Conservation (phyloP, 192 early-diverging fungal genomes). For the Umbelopsis sp. region DNA sequence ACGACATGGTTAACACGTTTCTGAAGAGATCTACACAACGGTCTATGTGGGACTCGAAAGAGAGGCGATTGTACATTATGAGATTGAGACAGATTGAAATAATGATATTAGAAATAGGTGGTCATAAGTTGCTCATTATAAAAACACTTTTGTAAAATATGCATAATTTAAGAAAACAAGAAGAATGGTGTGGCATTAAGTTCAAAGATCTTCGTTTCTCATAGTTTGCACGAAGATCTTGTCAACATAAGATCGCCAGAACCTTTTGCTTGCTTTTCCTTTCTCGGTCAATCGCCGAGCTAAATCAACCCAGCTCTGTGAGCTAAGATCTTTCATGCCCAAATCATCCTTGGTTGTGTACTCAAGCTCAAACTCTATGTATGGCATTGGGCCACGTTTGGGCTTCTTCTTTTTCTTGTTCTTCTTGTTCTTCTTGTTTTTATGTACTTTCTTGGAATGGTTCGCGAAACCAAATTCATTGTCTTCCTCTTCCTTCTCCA, state of each 20-base stretch:
- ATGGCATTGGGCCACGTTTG: conserved; percentile 30
- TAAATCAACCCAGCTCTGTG: conserved; percentile 45
- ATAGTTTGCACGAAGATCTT: conserved; percentile 43
- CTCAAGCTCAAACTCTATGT: conserved; percentile 48
- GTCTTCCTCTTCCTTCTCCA: not conserved
- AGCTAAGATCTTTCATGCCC: conserved; percentile 50
- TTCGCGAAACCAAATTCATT: not conserved
- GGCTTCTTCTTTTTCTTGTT: conserved; percentile 35
- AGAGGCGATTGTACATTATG: no score
- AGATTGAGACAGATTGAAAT: no score
- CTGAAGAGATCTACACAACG: no score
- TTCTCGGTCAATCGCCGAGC: conserved; percentile 39
- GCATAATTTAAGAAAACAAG: not conserved
- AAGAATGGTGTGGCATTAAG: no score
- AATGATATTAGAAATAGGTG: not conserved
- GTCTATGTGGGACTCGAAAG: no score
- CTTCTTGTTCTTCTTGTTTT: no score
- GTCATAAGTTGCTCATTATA: no score
- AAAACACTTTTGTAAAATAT: not conserved
- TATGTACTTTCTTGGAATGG: conserved; percentile 18
- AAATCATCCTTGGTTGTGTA: conserved; percentile 52
- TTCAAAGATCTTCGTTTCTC: not conserved
- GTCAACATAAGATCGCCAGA: conserved; percentile 36
- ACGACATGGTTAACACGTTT: no score
- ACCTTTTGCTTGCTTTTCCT: not conserved